Evolutionary conservation across 164 flowering plant species (phyloP).

Genomic region (Magnolia sinica): DNA sequence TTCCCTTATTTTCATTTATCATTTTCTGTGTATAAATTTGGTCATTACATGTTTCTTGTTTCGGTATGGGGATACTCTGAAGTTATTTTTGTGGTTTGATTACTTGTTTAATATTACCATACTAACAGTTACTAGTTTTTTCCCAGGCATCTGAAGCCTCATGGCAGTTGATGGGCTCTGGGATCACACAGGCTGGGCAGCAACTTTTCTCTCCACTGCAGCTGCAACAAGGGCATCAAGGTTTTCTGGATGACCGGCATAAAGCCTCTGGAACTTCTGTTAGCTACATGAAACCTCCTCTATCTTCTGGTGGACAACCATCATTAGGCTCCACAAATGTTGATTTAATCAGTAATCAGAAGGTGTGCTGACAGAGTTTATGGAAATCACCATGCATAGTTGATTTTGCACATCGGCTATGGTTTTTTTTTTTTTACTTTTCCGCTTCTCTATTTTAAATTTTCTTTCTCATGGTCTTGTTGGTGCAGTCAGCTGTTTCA

Average conservation of each 20-base stretch:
- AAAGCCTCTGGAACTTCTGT: conserved; percentile 36
- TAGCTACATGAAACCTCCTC: conserved; percentile 43
- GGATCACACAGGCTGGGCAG: conserved; percentile 37
- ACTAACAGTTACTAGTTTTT: background rate
- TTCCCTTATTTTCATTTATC: too few relatives aligned
- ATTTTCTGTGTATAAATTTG: too few relatives aligned
- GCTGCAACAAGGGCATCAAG: conserved; percentile 60
- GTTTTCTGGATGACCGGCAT: conserved; percentile 55
- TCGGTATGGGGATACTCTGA: background rate
- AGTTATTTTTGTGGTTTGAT: background rate
- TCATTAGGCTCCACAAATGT: conserved; percentile 34
- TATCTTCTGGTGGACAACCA: conserved; percentile 44
- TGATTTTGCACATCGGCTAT: background rate
- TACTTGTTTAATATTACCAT: background rate
- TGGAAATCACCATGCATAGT: background rate
- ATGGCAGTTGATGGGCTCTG: conserved; percentile 47
- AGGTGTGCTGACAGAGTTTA: conserved; percentile 34
- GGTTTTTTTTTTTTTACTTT: background rate
- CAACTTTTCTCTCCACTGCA: conserved; percentile 54
- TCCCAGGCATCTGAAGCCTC: conserved; percentile 34
- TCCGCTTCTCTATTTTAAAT: background rate
- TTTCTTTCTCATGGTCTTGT: background rate
- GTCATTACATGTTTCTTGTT: too few relatives aligned
- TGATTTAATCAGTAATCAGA: conserved; percentile 34
- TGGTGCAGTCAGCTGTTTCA: conserved; percentile 10